Conservation (phyloP, 164 flowering plant genomes). For the Aristolochia contorta region DNA sequence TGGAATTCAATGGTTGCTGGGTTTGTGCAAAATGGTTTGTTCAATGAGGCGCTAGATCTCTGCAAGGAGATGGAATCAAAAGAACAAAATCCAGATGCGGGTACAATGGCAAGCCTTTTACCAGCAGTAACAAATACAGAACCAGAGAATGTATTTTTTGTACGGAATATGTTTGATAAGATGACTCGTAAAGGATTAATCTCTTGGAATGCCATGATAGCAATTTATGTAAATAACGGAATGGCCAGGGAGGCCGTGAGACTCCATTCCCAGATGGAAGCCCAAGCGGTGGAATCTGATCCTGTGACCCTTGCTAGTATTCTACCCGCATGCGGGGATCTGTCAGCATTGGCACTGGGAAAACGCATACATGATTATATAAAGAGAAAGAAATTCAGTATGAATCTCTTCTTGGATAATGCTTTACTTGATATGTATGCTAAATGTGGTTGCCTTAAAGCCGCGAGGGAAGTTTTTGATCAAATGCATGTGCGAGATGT, state of each 20-base stretch:
- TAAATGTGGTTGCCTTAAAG: constrained; percentile 9
- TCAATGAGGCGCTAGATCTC: constrained; percentile 8
- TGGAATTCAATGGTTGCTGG: constrained; percentile 11
- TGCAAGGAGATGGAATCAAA: constrained; percentile 11
- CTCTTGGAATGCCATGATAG: constrained; percentile 17
- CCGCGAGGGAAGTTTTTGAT: constrained; percentile 13
- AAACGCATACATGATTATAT: constrained; percentile 7
- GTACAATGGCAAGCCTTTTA: constrained; percentile 13
- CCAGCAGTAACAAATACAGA: constrained; percentile 8
- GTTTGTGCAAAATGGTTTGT: constrained; percentile 10
- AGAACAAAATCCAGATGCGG: constrained; percentile 9
- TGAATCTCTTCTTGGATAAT: constrained; percentile 13
- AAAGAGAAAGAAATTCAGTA: constrained; percentile 1
- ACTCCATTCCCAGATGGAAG: constrained; percentile 6
- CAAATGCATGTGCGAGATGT: constrained; percentile 9
- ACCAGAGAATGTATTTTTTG: not conserved
- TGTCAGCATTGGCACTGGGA: constrained; percentile 13
- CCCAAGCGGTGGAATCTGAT: constrained; percentile 7
- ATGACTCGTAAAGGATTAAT: constrained; percentile 9
- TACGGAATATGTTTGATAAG: constrained; percentile 8
- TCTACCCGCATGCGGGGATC: constrained; percentile 17
- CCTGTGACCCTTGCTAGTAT: constrained; percentile 11
- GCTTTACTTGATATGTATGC: constrained; percentile 17
- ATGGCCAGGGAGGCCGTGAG: constrained; percentile 11
- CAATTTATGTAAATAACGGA: constrained; percentile 7